Base-by-base conservation (phyloP, 2,329 filamentous ascomycete genomes). In the Hirsutella minnesotensis region DNA sequence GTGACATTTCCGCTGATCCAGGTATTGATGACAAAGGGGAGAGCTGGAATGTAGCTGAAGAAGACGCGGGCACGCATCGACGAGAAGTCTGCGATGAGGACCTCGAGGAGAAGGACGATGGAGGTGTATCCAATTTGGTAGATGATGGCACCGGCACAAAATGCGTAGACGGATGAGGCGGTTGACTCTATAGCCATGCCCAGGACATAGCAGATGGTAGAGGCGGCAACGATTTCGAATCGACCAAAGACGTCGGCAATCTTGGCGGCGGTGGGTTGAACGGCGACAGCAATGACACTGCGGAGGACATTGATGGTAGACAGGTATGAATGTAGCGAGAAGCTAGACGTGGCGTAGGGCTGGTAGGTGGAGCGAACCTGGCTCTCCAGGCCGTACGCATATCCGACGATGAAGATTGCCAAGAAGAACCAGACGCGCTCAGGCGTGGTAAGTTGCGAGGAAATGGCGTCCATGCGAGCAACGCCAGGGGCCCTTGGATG, bases 201-300 rank as follows among this genome's bases (percentile, higher is more conserved):
- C 40, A 62, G 20, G 1, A 73, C 66, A 45, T 79, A 80, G 45
- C 81, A 75, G 10, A 77, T 38, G 1, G 77, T 68, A 0, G 73
- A 72, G 1, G 76, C 56, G 3, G 69, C 54, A 12, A 81, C 65
- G 29, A 80, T 61, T 53, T 81, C 76, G 18, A 75, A 65, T 45
- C 78, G 68, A 18, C 78, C 79, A 49, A 81, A 78, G 9, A 79
- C 72, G 50, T 77, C 78, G 16, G 77, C 74, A 44, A 81, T 67
- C 50, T 79, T 81, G 9, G 75, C 77, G 0, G 73, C 72, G 0
- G 77, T 72, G 24, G 66, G 77, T 61, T 77, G 60, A 3, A 72
- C 69, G 3, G 75, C 76, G 30, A 75, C 76, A 7, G 74, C 76
- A 47, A 81, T 70, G 22, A 81, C 75, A 40, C 68, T 67, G 10